Evolutionary conservation across 2,329 filamentous ascomycete species (phyloP), one percentile per base, ranked within the genome.

Genomic region (Rhynchosporium agropyri): DNA sequence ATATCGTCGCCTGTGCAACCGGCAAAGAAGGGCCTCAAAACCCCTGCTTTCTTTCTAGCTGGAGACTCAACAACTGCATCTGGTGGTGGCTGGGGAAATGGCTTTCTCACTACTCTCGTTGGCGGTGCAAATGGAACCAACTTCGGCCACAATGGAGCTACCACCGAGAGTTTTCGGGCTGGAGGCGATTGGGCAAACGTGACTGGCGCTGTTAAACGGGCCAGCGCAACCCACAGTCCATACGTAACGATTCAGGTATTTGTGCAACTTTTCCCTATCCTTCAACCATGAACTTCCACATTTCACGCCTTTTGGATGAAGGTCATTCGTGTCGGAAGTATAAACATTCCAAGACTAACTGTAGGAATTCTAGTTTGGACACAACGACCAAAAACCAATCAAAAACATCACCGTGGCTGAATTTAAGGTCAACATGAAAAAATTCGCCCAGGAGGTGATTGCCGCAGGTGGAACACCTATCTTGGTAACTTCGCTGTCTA

Each of bases 371-470:
- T 68, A 73, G 70, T 83, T 83, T 60, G 81, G 81, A 10, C 80
- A 83, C 70, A 83, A 83, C 63, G 81, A 83, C 69, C 80, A 83
- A 64, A 83, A 83, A 64, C 9, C 72, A 0, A 73, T 69, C 0
- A 75, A 74, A 3, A 77, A 76, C 50, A 76, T 83, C 31, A 72
- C 70, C 1, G 64, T 81, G 29, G 62, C 50, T 0, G 31, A 71
- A n/a, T 83, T 77, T 72, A 74, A 74, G 15, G 70, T 70, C 1
- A 83, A 83, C 43, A 75, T 83, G 0, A 74, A 74, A 9, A 67
- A 64, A 0, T 78, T 76, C 29, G 75, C 70, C 8, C 12, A 53
- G 4, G 71, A 77, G 28, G 74, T 73, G 13, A 57, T 50, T 5
- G 46, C 63, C 42, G 74, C 72, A 45, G 75, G 74, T 2, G 76